These are phyloP conservation scores for Solanum chiquidenum DNA, from an alignment of 257 asterid genomes.

Conservation along the genomic window DNA sequence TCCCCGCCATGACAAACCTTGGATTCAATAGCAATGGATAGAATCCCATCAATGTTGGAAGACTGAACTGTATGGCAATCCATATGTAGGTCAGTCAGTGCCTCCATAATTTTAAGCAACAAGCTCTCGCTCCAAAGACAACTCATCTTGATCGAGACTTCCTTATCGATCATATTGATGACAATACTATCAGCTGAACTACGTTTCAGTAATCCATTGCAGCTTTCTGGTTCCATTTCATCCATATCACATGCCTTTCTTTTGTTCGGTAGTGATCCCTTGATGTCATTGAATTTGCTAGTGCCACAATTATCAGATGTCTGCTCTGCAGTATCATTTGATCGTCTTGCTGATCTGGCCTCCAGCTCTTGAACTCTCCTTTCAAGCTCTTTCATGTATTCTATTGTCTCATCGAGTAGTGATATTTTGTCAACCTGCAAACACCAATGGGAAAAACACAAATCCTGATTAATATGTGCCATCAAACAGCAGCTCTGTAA, in stretches of 20 bases:
- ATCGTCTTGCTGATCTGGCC: constrained; percentile 35
- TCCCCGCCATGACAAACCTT: constrained; percentile 38
- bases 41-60: constrained; percentile 51
- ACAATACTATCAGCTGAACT: constrained; percentile 28
- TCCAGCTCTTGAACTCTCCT: constrained; percentile 60
- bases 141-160: constrained; percentile 44
- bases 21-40: constrained; percentile 47
- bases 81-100: constrained; percentile 34
- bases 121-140: constrained; percentile 53
- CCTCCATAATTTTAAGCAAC: constrained; percentile 50
- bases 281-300: constrained; percentile 14
- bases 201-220: constrained; percentile 18
- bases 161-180: constrained; percentile 37
- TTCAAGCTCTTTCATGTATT: constrained; percentile 65
- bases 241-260: constrained; percentile 45
- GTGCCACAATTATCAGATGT: constrained; percentile 54
- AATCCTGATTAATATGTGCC: background rate
- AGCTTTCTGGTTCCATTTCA: constrained; percentile 21
- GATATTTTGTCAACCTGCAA: constrained; percentile 86
- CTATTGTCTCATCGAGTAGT: constrained; percentile 71
- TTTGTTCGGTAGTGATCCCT: constrained; percentile 35
- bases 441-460: background rate
- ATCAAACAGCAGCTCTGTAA: background rate
- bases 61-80: constrained; percentile 53
- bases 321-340: constrained; percentile 47